phyloP scores from a whole-genome alignment of 108 stramenopile species.

The Nitzschia sp. region DNA sequence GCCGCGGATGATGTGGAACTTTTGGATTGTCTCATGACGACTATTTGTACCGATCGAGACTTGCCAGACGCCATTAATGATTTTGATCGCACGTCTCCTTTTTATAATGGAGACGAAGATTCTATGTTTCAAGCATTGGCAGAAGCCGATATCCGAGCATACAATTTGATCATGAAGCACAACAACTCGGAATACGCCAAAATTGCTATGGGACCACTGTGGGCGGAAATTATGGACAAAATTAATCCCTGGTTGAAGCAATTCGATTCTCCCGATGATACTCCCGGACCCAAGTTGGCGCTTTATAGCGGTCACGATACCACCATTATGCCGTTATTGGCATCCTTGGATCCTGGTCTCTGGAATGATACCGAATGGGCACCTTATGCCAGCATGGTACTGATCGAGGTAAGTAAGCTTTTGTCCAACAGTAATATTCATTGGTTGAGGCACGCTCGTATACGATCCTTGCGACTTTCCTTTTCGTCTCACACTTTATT shows the following conservation, averaged over 20 bases:
- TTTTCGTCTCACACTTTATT: neutral
- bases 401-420: slow-evolving; percentile 69
- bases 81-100: no score
- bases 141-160: slow-evolving; percentile 17
- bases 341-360: slow-evolving; percentile 59
- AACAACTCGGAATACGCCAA: slow-evolving; percentile 63
- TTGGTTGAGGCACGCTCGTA: neutral
- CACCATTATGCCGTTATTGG: slow-evolving; percentile 82
- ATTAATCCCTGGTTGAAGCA: slow-evolving; percentile 44
- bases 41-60: slow-evolving; percentile 76
- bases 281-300: slow-evolving; percentile 39
- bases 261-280: slow-evolving; percentile 4
- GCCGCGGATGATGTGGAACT: neutral
- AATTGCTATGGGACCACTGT: slow-evolving; percentile 67
- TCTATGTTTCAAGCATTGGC: slow-evolving; percentile 7
- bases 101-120: slow-evolving; percentile 7
- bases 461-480: no score
- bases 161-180: slow-evolving; percentile 25
- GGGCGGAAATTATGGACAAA: slow-evolving; percentile 66
- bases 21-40: slow-evolving; percentile 87
- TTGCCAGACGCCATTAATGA: slow-evolving; percentile 68
- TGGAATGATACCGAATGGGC: slow-evolving; percentile 75
- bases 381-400: slow-evolving; percentile 80
- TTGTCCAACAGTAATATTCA: slow-evolving; percentile 6
- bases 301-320: slow-evolving; percentile 86